phyloP scores from a whole-genome alignment of 108 stramenopile species.

The Skeletonema costatum region DNA sequence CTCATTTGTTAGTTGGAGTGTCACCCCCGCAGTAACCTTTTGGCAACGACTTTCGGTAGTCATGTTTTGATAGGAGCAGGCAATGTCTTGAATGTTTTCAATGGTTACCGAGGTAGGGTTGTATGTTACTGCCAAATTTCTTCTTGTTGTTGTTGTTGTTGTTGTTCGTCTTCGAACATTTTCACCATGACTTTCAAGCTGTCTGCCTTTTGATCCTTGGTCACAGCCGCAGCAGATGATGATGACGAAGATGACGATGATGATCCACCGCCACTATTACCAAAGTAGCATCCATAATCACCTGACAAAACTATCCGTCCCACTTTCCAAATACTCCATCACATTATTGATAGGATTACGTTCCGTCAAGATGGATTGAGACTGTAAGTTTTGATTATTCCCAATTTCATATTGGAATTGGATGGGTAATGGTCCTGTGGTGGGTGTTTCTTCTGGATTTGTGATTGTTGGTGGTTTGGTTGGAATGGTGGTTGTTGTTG shows the following conservation, averaged over 20 bases:
- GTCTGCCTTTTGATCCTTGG: background rate
- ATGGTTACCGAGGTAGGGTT: constrained; percentile 1
- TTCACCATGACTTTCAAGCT: background rate
- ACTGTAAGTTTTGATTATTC: constrained; percentile 7
- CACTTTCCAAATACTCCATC: constrained; percentile 7
- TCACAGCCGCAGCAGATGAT: background rate
- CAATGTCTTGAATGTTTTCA: constrained; percentile 14
- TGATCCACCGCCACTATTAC: background rate
- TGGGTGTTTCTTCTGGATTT: constrained; percentile 9
- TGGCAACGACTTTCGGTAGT: background rate
- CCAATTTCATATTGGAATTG: constrained; percentile 32
- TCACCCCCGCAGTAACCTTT: background rate
- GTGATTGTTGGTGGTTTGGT: background rate
- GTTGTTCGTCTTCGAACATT: background rate
- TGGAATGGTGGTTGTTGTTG: background rate
- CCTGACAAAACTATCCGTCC: constrained; percentile 9
- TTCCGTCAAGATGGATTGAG: background rate
- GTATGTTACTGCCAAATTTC: constrained; percentile 12
- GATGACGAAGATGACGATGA: background rate
- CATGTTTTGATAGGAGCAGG: background rate
- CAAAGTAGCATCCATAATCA: constrained; percentile 16
- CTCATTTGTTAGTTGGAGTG: background rate
- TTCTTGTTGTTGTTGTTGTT: background rate
- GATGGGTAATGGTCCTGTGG: constrained; percentile 3
- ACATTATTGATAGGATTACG: constrained; percentile 4